Conservation (phyloP, 2,329 filamentous ascomycete genomes). For the Sporothrix mexicana region DNA sequence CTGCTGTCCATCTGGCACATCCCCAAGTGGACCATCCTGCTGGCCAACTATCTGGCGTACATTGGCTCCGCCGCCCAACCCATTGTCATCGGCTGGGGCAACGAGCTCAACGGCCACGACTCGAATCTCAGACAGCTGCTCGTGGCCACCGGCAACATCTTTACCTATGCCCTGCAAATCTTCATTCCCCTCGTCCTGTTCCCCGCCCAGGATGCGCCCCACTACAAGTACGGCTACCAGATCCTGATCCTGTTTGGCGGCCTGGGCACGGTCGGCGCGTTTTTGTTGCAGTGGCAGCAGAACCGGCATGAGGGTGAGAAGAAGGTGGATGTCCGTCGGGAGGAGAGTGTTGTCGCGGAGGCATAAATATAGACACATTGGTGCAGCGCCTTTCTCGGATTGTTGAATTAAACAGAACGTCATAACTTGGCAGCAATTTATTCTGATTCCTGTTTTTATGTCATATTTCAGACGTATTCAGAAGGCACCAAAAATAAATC, state of each 20-base stretch:
- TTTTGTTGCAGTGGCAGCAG: slow-evolving; percentile 33
- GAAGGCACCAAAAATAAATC: too few species aligned
- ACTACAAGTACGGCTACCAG: slow-evolving; percentile 47
- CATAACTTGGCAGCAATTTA: too few species aligned
- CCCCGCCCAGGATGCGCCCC: slow-evolving; percentile 45
- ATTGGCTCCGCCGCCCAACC: slow-evolving; percentile 38
- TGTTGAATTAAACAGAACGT: too few species aligned
- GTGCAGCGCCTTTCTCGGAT: too few species aligned
- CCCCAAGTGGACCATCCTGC: slow-evolving; percentile 36
- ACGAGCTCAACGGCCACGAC: slow-evolving; percentile 37
- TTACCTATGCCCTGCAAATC: slow-evolving; percentile 36
- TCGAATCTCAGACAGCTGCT: slow-evolving; percentile 38
- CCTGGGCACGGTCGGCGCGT: slow-evolving; percentile 38
- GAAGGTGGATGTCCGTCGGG: neutral
- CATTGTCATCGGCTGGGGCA: slow-evolving; percentile 40
- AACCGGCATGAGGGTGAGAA: slow-evolving; percentile 2
- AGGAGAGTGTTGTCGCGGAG: neutral
- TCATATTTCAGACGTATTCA: too few species aligned
- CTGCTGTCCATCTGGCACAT: slow-evolving; percentile 40
- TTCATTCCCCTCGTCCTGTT: slow-evolving; percentile 43
- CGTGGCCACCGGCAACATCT: slow-evolving; percentile 38
- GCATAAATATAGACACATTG: too few species aligned
- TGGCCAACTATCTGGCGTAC: slow-evolving; percentile 40
- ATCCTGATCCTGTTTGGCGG: slow-evolving; percentile 45
- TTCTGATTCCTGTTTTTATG: too few species aligned